These are phyloP conservation scores for Pistacia vera DNA, from an alignment of 345 rosid genomes.

Conservation along the genomic window DNA sequence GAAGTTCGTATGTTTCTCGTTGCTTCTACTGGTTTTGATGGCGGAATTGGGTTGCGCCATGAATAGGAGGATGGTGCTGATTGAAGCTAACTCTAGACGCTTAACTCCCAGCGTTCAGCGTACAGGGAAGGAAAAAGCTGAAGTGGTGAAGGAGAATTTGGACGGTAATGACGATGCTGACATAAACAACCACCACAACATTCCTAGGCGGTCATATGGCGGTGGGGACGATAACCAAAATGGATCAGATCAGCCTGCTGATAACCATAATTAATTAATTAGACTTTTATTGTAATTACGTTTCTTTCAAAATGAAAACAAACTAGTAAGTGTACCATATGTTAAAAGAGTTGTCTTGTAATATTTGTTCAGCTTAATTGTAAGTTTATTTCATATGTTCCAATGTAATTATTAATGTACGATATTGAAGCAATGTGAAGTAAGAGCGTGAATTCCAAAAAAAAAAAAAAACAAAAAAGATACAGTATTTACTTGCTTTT, in stretches of 20 bases:
- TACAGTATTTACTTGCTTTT: no score
- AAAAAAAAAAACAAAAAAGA: no score
- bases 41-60: constrained; percentile 8
- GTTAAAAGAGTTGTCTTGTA: background rate
- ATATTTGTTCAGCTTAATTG: no score
- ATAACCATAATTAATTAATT: background rate
- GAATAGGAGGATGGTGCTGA: constrained; percentile 10
- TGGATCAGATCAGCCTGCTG: constrained; percentile 1
- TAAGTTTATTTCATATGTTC: no score
- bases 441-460: no score
- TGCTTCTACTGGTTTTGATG: constrained; percentile 12
- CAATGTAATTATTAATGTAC: no score
- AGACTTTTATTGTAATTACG: background rate
- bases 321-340: background rate
- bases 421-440: no score
- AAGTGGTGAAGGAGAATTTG: background rate
- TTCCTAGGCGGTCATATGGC: constrained; percentile 22
- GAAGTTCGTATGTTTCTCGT: constrained; percentile 10
- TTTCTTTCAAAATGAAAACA: background rate
- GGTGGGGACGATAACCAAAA: constrained; percentile 13
- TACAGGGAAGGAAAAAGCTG: background rate
- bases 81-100: background rate
- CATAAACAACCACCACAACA: constrained; percentile 22
- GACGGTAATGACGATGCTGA: constrained; percentile 7
- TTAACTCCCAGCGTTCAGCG: background rate